Percentiles rank a stretch among this genome's conserved stretches.
These are phyloP conservation scores for Silene vulgaris DNA, from an alignment of 179 eudicot species.

Conservation along the genomic window DNA sequence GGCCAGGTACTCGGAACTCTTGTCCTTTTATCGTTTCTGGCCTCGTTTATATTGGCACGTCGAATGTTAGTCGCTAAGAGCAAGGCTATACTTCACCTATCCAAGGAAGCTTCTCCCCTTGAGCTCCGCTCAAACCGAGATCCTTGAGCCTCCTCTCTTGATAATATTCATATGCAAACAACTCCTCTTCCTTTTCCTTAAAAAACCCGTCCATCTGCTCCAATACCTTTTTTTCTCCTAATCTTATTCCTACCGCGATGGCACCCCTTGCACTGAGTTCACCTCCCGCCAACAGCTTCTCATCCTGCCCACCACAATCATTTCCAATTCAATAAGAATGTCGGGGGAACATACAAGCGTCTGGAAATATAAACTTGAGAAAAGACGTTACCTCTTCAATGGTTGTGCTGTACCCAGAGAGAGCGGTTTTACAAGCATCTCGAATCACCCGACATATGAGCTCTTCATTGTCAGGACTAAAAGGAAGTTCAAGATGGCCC, in stretches of 20 bases:
- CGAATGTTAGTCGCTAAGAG: background rate
- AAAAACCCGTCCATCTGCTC: conserved; percentile 70
- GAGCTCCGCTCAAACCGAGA: conserved; percentile 89
- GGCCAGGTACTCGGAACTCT: no score
- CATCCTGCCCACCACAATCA: conserved; percentile 54
- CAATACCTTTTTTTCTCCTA: conserved; percentile 84
- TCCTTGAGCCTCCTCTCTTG: conserved; percentile 94
- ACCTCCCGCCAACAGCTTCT: conserved; percentile 49
- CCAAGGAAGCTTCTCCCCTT: conserved; percentile 66
- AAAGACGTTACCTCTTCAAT: conserved; percentile 61
- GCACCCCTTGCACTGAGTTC: conserved; percentile 43
- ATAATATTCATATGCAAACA: conserved; percentile 70
- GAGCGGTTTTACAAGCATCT: conserved; percentile 67
- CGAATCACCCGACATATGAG: conserved; percentile 69
- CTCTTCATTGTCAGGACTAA: conserved; percentile 82
- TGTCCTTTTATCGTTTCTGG: no score
- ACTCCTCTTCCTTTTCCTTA: conserved; percentile 55
- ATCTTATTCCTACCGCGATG: conserved; percentile 59
- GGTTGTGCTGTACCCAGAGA: conserved; percentile 68
- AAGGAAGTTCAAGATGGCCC: conserved; percentile 75
- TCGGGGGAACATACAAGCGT: background rate
- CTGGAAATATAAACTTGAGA: conserved; percentile 3
- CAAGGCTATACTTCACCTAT: conserved; percentile 31
- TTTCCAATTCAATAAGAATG: background rate
- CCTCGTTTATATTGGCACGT: conserved; percentile 9